Base-by-base conservation (phyloP, 2,329 filamentous ascomycete genomes). In the Raffaelea albimanens region DNA sequence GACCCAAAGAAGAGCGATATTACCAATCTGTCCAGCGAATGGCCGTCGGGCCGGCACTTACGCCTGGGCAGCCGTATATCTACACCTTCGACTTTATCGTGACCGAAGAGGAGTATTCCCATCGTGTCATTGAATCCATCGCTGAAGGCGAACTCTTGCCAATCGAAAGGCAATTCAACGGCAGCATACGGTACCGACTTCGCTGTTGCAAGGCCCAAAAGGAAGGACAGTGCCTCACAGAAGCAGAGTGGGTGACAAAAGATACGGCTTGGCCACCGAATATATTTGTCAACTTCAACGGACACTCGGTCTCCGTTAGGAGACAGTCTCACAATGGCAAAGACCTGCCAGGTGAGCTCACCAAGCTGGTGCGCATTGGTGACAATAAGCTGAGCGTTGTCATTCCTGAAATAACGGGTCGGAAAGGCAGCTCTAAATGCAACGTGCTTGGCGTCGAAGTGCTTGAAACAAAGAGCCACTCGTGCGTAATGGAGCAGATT, bases 331-430 rank as follows among this genome's bases (percentile, higher is more conserved):
- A 93, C 52, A 76, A 90, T 57, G 82, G 82, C 11, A 86, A 82
- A 55, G 86, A 94, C 56, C 63, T 88, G 9, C 82, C 90, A 0
- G 68, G 86, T 5, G 87, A 95, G 55, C 67, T 95, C 21, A 89
- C 87, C 1, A 61, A 76, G 10, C 50, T 65, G 19, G 54, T 94
- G 5, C 60, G 57, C 9, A 55, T 64, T 16, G 87, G 86, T 0
- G 58, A 61, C 5, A 95, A 95, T 57, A 61, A 57, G 0, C 59
- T 95, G 3, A 66, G 71, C 4, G 60, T 90, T 56, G 78, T 57
- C 52, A 66, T 67, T 45, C 58, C 56, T 46, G 58, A 39, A 50
- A 61, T n/a, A n/a, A n/a, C 52, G 31, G 22, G 36, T 39, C 11
- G 45, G 46, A 16, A 34, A 48, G 25, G 46, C 18, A 44, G 45